Evolutionary conservation across 2,329 filamentous ascomycete genomes (phyloP), one percentile per base, ranked within the genome.

Genomic region (Colletotrichum melonis): DNA sequence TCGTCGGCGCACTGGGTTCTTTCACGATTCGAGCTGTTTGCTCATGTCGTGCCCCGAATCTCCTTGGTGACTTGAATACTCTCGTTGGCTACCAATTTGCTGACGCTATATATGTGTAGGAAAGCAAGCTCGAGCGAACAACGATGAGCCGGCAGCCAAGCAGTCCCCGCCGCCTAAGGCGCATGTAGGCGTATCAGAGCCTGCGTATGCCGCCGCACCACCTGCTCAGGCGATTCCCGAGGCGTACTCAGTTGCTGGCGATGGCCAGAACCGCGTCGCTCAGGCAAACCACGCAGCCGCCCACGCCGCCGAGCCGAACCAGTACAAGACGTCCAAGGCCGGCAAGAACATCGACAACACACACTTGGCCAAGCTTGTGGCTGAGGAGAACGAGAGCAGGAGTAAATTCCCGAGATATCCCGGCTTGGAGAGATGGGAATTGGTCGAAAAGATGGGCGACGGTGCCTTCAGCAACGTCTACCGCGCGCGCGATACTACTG

Each of bases 381-480:
- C 95, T 69, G 97, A 98, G 81, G 97, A 98, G 86, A 94, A 95
- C 73, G 93, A 94, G 79, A 94, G 87, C 84, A 94, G 92, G 82
- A 91, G 91, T 80, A 97, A 95, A 83, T 92, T 98, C 80, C 96
- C 97, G 54, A 75, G 46, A 62, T 97, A 97, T 79, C 94, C 94
- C 1, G 94, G 94, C 49, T 86, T 97, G 52, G 95, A 97, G 78
- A 87, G 95, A 79, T 99, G 94, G 92, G 91, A 93, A 67, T 86
- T 98, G 42, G 72, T 97, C 65, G 95, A 98, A 85, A 98, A 98
- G 89, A 99, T 99, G 96, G 97, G 97, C 76, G 97, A 98, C 78
- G 97, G 97, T 74, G 97, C 97, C 74, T 99, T 99, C 88, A 98
- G 96, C 87, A 98, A 98, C 80, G 97, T 99, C 76, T 99, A 98